Conservation (phyloP, 257 asterid genomes). For the Nicotiana otophora region DNA sequence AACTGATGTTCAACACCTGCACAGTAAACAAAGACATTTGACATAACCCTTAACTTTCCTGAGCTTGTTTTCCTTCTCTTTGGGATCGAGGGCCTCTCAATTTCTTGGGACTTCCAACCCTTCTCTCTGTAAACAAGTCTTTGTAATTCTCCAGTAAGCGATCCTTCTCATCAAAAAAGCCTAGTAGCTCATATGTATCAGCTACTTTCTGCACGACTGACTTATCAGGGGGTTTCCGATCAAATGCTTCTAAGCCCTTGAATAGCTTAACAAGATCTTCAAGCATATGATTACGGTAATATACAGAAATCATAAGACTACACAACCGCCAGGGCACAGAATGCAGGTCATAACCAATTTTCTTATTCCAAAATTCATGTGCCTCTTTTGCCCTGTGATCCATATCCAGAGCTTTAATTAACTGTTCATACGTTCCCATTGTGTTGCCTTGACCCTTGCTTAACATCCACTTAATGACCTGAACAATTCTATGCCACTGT, state of each 20-base stretch:
- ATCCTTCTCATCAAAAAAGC: conserved; percentile 60
- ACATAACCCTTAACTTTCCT: background rate
- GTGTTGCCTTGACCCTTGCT: conserved; percentile 94
- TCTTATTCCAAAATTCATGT: conserved; percentile 64
- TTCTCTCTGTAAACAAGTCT: conserved; percentile 37
- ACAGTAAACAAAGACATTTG: background rate
- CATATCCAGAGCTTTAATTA: conserved; percentile 78
- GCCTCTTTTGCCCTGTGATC: conserved; percentile 74
- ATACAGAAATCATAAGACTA: conserved; percentile 64
- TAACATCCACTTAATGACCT: conserved; percentile 89
- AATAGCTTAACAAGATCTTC: conserved; percentile 72
- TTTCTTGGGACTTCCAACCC: conserved; percentile 30
- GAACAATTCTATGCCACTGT: conserved; percentile 77
- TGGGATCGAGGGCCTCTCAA: conserved; percentile 13
- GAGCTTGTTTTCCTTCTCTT: conserved; percentile 21
- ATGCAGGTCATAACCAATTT: conserved; percentile 63
- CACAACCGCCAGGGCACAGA: conserved; percentile 82
- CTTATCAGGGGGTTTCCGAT: conserved; percentile 76
- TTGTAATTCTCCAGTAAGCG: conserved; percentile 61
- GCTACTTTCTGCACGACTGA: conserved; percentile 69
- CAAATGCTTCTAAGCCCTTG: conserved; percentile 69
- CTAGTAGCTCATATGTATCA: conserved; percentile 66
- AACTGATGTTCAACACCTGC: background rate
- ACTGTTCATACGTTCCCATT: conserved; percentile 67
- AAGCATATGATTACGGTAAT: conserved; percentile 64